Base-by-base conservation (phyloP, 352 stramenopile genomes). In the Globisporangium recalcitrans region DNA sequence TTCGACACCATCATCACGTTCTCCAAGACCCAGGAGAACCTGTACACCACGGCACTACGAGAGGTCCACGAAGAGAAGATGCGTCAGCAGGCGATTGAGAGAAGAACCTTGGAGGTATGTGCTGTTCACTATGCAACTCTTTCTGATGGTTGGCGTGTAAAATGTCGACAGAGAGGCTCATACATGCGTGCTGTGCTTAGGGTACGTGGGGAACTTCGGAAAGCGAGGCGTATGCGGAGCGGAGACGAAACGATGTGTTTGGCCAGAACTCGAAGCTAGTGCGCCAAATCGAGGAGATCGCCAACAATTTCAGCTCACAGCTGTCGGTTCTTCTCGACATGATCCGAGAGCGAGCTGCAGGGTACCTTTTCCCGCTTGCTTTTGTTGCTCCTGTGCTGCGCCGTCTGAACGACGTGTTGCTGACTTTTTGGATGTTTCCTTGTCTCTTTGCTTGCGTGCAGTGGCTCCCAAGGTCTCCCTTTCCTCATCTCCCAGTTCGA, bases 401-500 rank as follows among this genome's bases (percentile, higher is more conserved):
- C 7, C 47, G 7, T 0, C 11, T 58, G 6, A 22, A 49, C 6
- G 22, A 19, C 5, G 22, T 40, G 10, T 6, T 5, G 21, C n/a
- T 64, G 27, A 63, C 0, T 14, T 29, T n/a, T n/a, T n/a, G n/a
- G n/a, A n/a, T n/a, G n/a, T 22, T 31, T 58, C 21, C 4, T 60
- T 31, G 26, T 54, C 3, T 72, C 44, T 5, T 59, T 62, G 9
- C 59, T 36, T 9, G 42, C 46, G n/a, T 31, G 38, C 60, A 84
- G 73, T 27, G 84, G 80, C 1, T 88, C 78, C 0, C 87, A 97
- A 58, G 88, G 87, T 27, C 67, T 97, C 5, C 85, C 85, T 9
- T 96, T 92, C 42, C 72, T 97, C 9, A 77, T 90, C 42, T 92
- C 91, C 9, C 89, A 89, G 8, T 93, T 97, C 46, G 90, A 97